Evolutionary conservation across 352 stramenopile species (phyloP), one percentile per base, ranked within the genome.

Genomic region (Pythium brachiatum): DNA sequence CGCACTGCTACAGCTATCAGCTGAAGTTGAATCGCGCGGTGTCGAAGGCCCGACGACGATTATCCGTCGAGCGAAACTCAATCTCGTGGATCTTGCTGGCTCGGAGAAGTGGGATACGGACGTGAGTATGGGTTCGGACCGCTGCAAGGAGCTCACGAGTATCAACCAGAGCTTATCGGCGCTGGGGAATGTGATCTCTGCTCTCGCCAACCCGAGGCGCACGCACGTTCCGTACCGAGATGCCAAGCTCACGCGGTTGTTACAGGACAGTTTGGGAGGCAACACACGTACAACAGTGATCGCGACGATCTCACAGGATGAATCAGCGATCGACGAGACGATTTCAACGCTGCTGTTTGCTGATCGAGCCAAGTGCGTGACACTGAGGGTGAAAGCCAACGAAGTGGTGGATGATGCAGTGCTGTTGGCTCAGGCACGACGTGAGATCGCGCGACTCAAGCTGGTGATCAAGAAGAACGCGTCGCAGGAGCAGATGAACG

Each of bases 151-250:
- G 63, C 75, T 98, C 58, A 96, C 81, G 26, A 94, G 86, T 53
- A 98, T 98, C 58, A 98, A 98, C 65, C 83, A 94, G 31, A 96
- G 81, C 65, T 64, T 98, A 1, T 95, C 90, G 29, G 90, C 88
- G 15, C 73, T 98, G 9, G 93, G 93, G 7, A 92, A 95, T 53
- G 89, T 92, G 51, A 97, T 97, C 56, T 81, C 87, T 0, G 89
- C 89, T 3, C 75, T 97, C 20, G 79, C 78, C 7, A 83, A 93
- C 27, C 68, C 75, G 2, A 77, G 76, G 48, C 72, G 83, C 38
- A 84, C 74, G 4, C 90, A 98, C 61, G 86, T 99, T 34, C 96
- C 97, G 16, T 99, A 99, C 62, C 86, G 97, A 18, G 97, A 99
- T 69, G 98, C 93, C 5, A 99, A 98, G 55, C 75, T 99, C 20